Evolutionary conservation across 2,329 filamentous ascomycete genomes (phyloP).

Genomic region (Chaetomium globosum): DNA sequence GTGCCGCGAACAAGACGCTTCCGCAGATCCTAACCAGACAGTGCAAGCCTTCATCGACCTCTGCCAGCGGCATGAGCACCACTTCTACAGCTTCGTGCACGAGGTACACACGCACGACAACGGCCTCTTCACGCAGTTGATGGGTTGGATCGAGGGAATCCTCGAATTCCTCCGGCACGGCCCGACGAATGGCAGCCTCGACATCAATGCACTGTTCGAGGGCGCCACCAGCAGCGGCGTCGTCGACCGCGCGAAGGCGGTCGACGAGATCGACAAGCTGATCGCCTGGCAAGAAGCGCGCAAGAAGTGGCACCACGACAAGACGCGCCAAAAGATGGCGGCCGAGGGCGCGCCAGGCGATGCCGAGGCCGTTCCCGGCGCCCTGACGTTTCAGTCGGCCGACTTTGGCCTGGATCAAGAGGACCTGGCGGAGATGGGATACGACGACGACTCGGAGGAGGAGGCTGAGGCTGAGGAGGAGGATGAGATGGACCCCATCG

Average conservation of each 20-base stretch:
- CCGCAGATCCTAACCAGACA: conserved; percentile 95
- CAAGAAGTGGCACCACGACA: conserved; percentile 98
- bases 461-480: conserved; percentile 70
- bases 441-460: conserved; percentile 68
- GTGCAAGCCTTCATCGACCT: conserved; percentile 98
- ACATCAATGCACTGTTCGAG: conserved; percentile 92
- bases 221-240: conserved; percentile 69
- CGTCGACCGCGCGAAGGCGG: conserved; percentile 72
- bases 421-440: conserved; percentile 83
- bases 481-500: conserved; percentile 83
- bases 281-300: conserved; percentile 93
- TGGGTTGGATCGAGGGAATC: conserved; percentile 96
- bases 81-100: conserved; percentile 98
- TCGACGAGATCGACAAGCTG: conserved; percentile 79
- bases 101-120: conserved; percentile 98
- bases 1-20: conserved; percentile 74
- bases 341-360: conserved; percentile 65
- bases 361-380: conserved; percentile 55
- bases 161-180: conserved; percentile 89
- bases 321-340: conserved; percentile 98
- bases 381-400: conserved; percentile 68
- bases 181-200: conserved; percentile 79
- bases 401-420: conserved; percentile 90
- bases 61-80: conserved; percentile 90
- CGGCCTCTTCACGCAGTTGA: conserved; percentile 90